Evolutionary conservation across 768 basidiomycete species (phyloP), one percentile per base, ranked within the genome.

Genomic region (Cystofilobasidium macerans): DNA sequence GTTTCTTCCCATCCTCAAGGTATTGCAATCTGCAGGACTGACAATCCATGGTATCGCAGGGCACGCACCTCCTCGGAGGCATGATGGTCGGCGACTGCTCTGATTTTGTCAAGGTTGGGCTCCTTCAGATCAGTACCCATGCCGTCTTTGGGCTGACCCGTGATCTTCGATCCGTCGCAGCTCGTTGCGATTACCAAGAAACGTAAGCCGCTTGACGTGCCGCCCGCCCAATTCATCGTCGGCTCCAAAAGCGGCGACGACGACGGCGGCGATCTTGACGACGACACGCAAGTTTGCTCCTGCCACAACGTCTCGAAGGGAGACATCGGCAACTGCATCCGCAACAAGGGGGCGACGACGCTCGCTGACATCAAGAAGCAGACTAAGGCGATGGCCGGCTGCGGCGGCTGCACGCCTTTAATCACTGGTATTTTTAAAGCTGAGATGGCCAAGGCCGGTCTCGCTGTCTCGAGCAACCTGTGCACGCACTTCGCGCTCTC

Each of bases 241-340:
- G 85, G 85, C 11, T 76, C 78, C 14, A 75, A 75, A 61, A 78
- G 79, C 62, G 80, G 78, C 7, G 83, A 82, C 45, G 81, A 80
- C 24, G 80, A 82, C 57, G 86, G 85, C 2, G 82, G 78, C 11
- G 86, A 86, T 64, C 79, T 87, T 12, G 85, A 86, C 62, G 84
- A 86, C 64, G 85, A 86, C 68, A 80, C 84, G 1, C 85, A 86
- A 72, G 79, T 88, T 56, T 88, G 87, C 75, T 82, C 81, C 36
- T 87, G 86, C 67, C 84, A 87, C 71, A 86, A 86, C 71, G 82
- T 88, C 48, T 73, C 78, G 4, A 88, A 88, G 74, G 82, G 82
- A 13, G 78, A 74, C 14, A 80, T 87, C 28, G 76, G 73, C 0
- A 75, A 77, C 63, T 82, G 81, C 62, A 78, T 86, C 64, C 78